Evolutionary conservation across 1,139 yeast genomes (phyloP), one percentile per base, ranked within the genome.

Genomic region (Geotrichum aggregatum): DNA sequence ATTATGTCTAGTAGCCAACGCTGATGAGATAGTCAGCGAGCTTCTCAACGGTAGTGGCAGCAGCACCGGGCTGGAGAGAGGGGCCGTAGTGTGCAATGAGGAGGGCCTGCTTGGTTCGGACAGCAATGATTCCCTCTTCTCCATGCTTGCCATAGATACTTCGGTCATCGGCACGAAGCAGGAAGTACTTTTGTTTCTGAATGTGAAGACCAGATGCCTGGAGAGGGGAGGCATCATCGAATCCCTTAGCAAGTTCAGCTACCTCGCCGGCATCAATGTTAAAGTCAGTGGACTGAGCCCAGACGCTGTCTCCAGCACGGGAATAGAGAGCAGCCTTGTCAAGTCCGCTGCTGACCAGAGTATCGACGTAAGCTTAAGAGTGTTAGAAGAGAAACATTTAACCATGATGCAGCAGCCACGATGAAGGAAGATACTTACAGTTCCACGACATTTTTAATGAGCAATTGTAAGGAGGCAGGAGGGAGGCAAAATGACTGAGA

Each of bases 31-130:
- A 91, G 69, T 91, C 98, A 44, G 96, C 98, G 73, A 92, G 79
- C 68, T 88, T 91, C 71, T 92, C 98, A 54, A 91, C 96, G 59
- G 89, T 84, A 63, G 86, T 80, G 58, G 97, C 86, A 54, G 98
- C 98, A 66, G 87, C 96, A 61, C 96, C 96, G 31, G 98, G 89
- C 68, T 84, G 94, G 49, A 87, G 83, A 13, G 97, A 96, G n/a
- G 67, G 62, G 28, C 61, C 56, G 69, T 92, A 94, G 71, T 92
- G 98, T n/a, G 94, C 97, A 66, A 94, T 73, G 66, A 92, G 74
- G 55, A 92, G 82, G 41, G 98, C 89, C 72, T 91, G 98, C 67
- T 83, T 86, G 55, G 98, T 89, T 76, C 96, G 84, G 50, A 92
- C 97, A 59, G 91, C 86, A 60, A 92, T 74, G 54, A 92, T 78